Evolutionary conservation across 2,329 filamentous ascomycete genomes (phyloP).

Genomic region (Epichloe elymi): DNA sequence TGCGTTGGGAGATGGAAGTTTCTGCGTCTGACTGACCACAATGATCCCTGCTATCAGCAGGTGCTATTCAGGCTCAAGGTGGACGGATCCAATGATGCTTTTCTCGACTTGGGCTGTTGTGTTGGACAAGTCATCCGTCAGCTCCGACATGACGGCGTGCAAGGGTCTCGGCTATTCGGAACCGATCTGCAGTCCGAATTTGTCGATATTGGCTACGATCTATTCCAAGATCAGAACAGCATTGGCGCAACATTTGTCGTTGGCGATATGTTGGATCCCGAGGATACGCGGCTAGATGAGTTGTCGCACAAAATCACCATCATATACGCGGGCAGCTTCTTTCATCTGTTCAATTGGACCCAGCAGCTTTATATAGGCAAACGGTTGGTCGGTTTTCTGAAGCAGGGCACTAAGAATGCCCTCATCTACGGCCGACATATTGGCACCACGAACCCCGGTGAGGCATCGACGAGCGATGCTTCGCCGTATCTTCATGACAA

Average conservation of each 20-base stretch:
- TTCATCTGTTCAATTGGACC: conserved; percentile 35
- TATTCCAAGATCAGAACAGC: conserved; percentile 45
- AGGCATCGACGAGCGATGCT: conserved; percentile 9
- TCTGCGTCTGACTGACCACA: conserved; percentile 26
- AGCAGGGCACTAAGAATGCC: conserved; percentile 28
- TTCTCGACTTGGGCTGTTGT: conserved; percentile 38
- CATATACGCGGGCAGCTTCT: conserved; percentile 36
- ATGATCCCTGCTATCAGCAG: conserved; percentile 29
- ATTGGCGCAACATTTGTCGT: conserved; percentile 35
- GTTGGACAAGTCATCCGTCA: conserved; percentile 38
- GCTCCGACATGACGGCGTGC: conserved; percentile 35
- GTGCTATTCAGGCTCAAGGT: conserved; percentile 28
- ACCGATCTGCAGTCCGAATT: conserved; percentile 36
- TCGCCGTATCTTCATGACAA: conserved; percentile 34
- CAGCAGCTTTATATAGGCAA: conserved; percentile 32
- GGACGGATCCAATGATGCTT: conserved; percentile 23
- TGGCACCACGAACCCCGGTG: conserved; percentile 21
- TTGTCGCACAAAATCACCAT: conserved; percentile 31
- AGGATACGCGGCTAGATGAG: conserved; percentile 20
- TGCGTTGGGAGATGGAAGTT: conserved; percentile 39
- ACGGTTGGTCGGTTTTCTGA: conserved; percentile 31
- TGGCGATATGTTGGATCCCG: conserved; percentile 34
- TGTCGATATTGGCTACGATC: conserved; percentile 45
- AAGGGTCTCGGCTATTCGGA: conserved; percentile 33
- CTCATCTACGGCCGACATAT: conserved; percentile 40